These are phyloP conservation scores for Solanum hybrid DNA, from an alignment of 305 asterid genomes.

Conservation along the genomic window DNA sequence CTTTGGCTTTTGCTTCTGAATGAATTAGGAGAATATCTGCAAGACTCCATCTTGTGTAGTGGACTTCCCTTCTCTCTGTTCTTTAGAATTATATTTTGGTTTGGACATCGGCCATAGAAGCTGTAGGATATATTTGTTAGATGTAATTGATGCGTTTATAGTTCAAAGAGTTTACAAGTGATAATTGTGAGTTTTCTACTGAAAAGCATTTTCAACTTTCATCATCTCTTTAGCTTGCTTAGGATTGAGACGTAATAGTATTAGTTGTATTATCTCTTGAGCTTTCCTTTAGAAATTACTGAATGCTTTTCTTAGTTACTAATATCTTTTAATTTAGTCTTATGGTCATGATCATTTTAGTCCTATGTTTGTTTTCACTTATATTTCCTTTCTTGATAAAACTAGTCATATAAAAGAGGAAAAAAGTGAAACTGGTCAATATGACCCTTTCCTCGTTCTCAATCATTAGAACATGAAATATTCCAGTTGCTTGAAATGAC, in stretches of 20 bases:
- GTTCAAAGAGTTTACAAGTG: background rate
- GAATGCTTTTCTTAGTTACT: background rate
- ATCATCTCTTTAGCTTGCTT: background rate
- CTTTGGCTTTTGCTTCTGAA: background rate
- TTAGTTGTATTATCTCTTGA: background rate
- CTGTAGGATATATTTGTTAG: background rate
- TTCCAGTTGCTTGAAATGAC: background rate
- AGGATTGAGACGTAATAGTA: background rate
- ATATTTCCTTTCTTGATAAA: background rate
- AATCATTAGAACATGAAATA: background rate
- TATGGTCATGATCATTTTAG: background rate
- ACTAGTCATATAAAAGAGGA: background rate
- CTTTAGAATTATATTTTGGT: background rate
- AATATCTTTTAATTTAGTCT: background rate
- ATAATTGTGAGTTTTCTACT: background rate
- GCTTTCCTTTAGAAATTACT: background rate
- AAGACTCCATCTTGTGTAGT: background rate
- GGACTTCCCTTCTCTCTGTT: background rate
- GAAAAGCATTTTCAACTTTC: background rate
- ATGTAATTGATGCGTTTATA: background rate
- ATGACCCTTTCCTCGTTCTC: background rate
- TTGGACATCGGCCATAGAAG: background rate
- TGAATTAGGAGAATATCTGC: background rate
- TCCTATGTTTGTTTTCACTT: background rate
- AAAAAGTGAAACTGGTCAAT: background rate